phyloP scores from a whole-genome alignment of 768 basidiomycete species.

The Lenzites betulinus region DNA sequence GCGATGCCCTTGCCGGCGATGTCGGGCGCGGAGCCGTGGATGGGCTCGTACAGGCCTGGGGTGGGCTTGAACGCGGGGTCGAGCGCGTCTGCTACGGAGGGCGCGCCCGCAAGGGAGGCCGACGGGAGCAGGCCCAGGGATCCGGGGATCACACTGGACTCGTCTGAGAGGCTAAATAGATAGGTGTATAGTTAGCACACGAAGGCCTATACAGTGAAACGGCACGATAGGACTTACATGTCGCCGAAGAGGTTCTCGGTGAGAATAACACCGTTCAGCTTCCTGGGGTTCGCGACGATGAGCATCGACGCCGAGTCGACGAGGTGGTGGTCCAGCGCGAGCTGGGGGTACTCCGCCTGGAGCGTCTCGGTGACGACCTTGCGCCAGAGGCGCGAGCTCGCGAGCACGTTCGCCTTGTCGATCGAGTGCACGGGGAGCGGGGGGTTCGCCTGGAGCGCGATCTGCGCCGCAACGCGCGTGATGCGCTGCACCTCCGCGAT shows the following conservation, averaged over 20 bases:
- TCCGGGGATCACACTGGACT: slow-evolving; percentile 95
- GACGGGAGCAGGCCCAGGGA: slow-evolving; percentile 96
- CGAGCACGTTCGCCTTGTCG: slow-evolving; percentile 99
- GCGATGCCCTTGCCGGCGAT: slow-evolving; percentile 89
- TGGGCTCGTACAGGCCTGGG: slow-evolving; percentile 93
- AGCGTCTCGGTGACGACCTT: slow-evolving; percentile 88
- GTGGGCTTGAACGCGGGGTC: slow-evolving; percentile 71
- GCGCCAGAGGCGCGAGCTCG: slow-evolving; percentile 91
- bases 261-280: slow-evolving; percentile 92
- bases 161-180: slow-evolving; percentile 81
- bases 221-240: slow-evolving; percentile 64
- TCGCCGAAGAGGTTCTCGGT: slow-evolving; percentile 98
- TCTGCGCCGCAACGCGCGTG: slow-evolving; percentile 92
- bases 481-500: slow-evolving; percentile 91
- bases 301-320: slow-evolving; percentile 98
- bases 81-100: slow-evolving; percentile 46
- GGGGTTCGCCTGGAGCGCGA: slow-evolving; percentile 80
- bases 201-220: not conserved
- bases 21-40: slow-evolving; percentile 97
- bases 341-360: slow-evolving; percentile 82
- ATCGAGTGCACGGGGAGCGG: slow-evolving; percentile 89
- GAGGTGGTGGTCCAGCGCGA: slow-evolving; percentile 86
- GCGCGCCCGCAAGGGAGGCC: slow-evolving; percentile 92
- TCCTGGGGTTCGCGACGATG: slow-evolving; percentile 85
- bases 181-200: not conserved